Conservation (phyloP, 352 stramenopile genomes). For the Poterioochromonas sp. region DNA sequence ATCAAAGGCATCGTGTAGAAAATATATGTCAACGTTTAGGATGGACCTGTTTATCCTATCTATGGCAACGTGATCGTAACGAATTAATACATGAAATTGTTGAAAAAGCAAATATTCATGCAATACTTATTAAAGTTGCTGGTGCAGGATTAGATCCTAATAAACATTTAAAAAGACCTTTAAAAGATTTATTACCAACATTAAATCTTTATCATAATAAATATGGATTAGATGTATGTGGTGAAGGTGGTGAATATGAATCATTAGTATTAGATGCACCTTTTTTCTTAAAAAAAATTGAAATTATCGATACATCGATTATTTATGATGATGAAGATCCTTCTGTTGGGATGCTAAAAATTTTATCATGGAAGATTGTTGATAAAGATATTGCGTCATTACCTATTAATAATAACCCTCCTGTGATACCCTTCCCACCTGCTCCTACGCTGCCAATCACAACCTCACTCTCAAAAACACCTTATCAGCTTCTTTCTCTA, state of each 20-base stretch:
- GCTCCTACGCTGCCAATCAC: constrained; percentile 30
- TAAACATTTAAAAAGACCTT: constrained; percentile 65
- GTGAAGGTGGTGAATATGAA: constrained; percentile 99
- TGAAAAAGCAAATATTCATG: constrained; percentile 73
- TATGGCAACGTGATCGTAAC: constrained; percentile 85
- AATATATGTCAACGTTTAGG: constrained; percentile 82
- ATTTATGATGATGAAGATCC: constrained; percentile 79
- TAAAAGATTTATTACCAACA: constrained; percentile 69
- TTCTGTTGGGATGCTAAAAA: constrained; percentile 78
- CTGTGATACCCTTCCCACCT: too few species aligned
- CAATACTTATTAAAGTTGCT: constrained; percentile 90
- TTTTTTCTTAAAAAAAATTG: constrained; percentile 81
- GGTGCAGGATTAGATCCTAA: constrained; percentile 74
- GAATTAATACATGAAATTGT: constrained; percentile 87
- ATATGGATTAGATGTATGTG: constrained; percentile 94
- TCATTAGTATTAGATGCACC: constrained; percentile 92
- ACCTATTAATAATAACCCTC: constrained; percentile 23
- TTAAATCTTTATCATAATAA: constrained; percentile 80
- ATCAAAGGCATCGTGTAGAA: constrained; percentile 96
- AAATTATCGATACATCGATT: constrained; percentile 72
- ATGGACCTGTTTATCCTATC: constrained; percentile 84
- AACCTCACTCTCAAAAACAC: constrained; percentile 1
- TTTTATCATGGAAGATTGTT: constrained; percentile 75
- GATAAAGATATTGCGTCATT: too few species aligned
- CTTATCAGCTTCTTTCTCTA: too few species aligned